Conservation (phyloP, 257 asterid species). For the Thymus mandschuricus region DNA sequence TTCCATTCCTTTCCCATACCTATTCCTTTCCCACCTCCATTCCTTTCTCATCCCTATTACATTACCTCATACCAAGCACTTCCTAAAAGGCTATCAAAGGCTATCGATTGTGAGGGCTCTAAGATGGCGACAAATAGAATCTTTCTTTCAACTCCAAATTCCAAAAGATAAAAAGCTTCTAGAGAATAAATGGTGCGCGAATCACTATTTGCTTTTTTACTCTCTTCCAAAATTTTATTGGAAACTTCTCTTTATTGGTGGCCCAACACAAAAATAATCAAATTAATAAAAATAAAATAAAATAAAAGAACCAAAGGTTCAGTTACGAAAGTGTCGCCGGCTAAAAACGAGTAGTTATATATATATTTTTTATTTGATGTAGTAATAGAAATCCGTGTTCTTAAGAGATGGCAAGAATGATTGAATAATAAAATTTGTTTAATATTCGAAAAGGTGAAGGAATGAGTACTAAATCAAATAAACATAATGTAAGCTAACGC, state of each 20-base stretch:
- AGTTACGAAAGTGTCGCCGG: background rate
- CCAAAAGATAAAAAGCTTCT: background rate
- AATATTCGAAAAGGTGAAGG: background rate
- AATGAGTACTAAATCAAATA: background rate
- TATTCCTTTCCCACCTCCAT: no score
- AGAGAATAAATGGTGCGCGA: background rate
- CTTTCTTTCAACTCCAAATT: background rate
- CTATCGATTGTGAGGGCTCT: no score
- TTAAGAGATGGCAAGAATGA: background rate
- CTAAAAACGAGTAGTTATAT: background rate
- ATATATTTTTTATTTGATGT: background rate
- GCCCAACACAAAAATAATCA: background rate
- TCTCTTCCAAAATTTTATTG: background rate
- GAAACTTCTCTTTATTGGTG: background rate
- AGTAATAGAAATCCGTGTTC: background rate
- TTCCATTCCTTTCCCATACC: no score
- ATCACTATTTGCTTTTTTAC: background rate
- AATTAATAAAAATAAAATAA: background rate
- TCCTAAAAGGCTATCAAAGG: no score
- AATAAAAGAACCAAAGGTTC: background rate
- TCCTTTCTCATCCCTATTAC: no score
- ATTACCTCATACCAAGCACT: no score
- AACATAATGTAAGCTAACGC: conserved; percentile 7
- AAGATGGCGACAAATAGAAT: conserved; percentile 20
- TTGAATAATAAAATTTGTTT: background rate